Evolutionary conservation across 202 grass and related monocot genomes (phyloP), one percentile per base, ranked within the genome.

Genomic region (Eragrostis tef): DNA sequence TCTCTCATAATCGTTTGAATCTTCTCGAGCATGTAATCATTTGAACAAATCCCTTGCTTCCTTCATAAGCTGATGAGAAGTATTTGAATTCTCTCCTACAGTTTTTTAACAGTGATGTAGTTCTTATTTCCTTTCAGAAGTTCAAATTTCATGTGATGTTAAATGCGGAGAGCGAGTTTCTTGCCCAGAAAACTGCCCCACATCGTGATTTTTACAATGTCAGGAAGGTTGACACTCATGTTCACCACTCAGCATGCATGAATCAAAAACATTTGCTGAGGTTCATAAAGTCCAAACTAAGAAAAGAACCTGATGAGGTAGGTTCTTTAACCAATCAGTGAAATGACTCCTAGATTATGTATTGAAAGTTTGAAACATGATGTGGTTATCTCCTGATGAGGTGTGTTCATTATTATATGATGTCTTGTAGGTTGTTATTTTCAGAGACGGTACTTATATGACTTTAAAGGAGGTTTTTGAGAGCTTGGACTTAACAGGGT

Each of bases 151-250:
- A 98, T 73, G 54, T 95, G 77, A 98, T 95, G 95, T 88, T 98
- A 52, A 98, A 98, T 65, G 31, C 90, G 80, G 95, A 98, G 74
- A 94, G 84, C 60, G 95, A 98, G 74, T 93, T 98, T 87, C 95
- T 98, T 80, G 95, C 95, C 22, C 95, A 95, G 68, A 98, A 98
- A 83, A 98, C 86, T 51, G 95, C 95, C 50, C 95, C 95, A 15
- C 95, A 95, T 91, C 92, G 95, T 82, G 95, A 98, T 85, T 95
- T 99, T 88, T 98, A 98, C 81, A 98, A 98, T 93, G 95, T 98
- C 51, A 91, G 95, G 75, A 98, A 98, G 74, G 95, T 98, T 58
- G 95, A 98, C 69, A 98, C 95, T 75, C 95, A 95, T 84, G 92
- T 98, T 81, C 95, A 98, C 71, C 95, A 98, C 85, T 98, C 95